Evolutionary conservation across 1,284 basidiomycete genomes (phyloP), one percentile per base, ranked within the genome.

Genomic region (Microbotryum scabiosae): DNA sequence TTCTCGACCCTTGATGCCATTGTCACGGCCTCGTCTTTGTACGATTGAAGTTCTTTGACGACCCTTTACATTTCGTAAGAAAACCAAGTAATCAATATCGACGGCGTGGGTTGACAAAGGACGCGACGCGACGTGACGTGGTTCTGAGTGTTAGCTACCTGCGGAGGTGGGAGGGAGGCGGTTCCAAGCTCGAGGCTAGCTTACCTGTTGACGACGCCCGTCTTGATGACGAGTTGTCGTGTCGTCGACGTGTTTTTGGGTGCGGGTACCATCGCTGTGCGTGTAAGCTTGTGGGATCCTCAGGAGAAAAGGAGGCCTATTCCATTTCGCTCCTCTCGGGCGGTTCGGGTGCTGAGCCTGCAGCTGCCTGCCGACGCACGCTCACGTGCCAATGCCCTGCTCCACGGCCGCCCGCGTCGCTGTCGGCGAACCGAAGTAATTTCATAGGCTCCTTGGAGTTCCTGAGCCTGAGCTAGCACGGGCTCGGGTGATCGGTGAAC

Each of bases 131-230:
- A 41, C 36, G 36, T 41, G 36, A 41, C 36, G 36, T 18, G 36
- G 36, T 12, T 18, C 36, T 41, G 7, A 32, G 9, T 6, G 14
- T 4, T n/a, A 21, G 47, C n/a, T 21, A 23, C 4, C 18, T 5
- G 28, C 4, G 43, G 46, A 57, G 8, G 52, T 2, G 53, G 23
- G 44, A 25, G 5, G 8, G 36, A 14, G 43, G 48, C 12, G 23
- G 36, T 41, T 2, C 14, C 36, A 41, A 16, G 16, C 46, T 36
- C 21, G 51, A 20, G 28, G n/a, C 23, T 7, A 18, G 28, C 60
- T 49, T 16, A 68, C 67, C 67, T 50, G 20, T 47, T 59, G 54
- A 68, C 64, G 44, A 68, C 67, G 36, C 60, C 59, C 2, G 67
- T 61, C 57, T 68, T 66, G 61, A 68, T 68, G 4, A 48, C 23